Percentiles rank a stretch among this genome's conserved stretches.
Conservation (phyloP, 148 eudicot genomes). For the Limonium bicolor region DNA sequence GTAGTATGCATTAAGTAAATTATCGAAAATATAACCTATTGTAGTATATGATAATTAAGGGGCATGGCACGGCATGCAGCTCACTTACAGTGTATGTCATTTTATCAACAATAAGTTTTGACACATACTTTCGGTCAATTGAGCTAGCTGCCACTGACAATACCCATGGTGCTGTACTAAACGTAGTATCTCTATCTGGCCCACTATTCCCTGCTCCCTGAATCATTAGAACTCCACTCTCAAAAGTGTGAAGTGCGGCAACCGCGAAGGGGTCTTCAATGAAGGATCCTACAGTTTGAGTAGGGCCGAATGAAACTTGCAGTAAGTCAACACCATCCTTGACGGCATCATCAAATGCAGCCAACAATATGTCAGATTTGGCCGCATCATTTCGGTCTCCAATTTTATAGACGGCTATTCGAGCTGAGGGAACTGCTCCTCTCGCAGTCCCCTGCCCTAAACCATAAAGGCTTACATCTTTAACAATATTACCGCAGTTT, state of each 20-base stretch:
- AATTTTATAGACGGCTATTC: constrained; percentile 56
- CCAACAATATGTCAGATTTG: constrained; percentile 44
- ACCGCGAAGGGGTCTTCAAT: constrained; percentile 20
- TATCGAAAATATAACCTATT: too few relatives aligned
- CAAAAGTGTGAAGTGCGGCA: constrained; percentile 42
- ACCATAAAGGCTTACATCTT: constrained; percentile 36
- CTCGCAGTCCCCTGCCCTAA: constrained; percentile 48
- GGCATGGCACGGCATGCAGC: too few relatives aligned
- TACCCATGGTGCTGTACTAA: constrained; percentile 53
- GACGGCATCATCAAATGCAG: constrained; percentile 49
- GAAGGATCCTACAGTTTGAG: neutral
- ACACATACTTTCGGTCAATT: constrained; percentile 10
- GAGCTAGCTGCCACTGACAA: constrained; percentile 47
- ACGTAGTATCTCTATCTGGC: constrained; percentile 16
- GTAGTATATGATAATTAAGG: too few relatives aligned
- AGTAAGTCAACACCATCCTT: constrained; percentile 53
- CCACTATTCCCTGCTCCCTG: constrained; percentile 56
- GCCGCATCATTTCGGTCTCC: constrained; percentile 30
- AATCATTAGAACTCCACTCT: constrained; percentile 38
- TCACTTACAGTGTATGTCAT: too few relatives aligned
- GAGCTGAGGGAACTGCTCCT: constrained; percentile 54
- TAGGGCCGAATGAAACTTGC: constrained; percentile 42
- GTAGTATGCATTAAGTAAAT: too few relatives aligned
- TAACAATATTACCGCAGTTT: constrained; percentile 34
- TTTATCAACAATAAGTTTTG: neutral